Conservation (phyloP, 2,329 filamentous ascomycete genomes). For the Ophiostoma ulmi region DNA sequence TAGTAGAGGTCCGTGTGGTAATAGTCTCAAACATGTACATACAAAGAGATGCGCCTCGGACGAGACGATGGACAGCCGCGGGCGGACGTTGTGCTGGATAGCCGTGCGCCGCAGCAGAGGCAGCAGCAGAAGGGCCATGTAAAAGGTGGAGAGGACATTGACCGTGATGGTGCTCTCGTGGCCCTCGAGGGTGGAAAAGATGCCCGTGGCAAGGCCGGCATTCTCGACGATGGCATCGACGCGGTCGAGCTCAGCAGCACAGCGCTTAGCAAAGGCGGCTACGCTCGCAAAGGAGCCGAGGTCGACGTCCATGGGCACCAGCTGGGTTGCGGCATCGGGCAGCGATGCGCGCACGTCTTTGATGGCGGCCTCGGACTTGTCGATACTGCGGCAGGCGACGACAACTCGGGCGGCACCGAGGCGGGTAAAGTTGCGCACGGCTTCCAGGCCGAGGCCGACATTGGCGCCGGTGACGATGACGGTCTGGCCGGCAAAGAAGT, state of each 20-base stretch:
- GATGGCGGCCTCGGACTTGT: conserved; percentile 39
- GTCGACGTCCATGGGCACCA: conserved; percentile 50
- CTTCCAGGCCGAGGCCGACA: conserved; percentile 38
- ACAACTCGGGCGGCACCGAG: conserved; percentile 39
- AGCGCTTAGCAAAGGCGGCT: conserved; percentile 37
- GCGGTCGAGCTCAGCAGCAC: conserved; percentile 34
- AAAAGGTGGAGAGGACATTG: conserved; percentile 45
- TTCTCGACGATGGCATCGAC: conserved; percentile 43
- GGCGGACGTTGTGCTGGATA: conserved; percentile 32
- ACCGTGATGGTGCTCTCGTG: conserved; percentile 42
- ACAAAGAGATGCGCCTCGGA: conserved; percentile 38
- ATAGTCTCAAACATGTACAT: conserved; percentile 14
- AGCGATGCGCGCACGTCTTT: conserved; percentile 35
- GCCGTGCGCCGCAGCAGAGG: conserved; percentile 40
- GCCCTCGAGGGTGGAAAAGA: conserved; percentile 30
- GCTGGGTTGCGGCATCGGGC: conserved; percentile 10
- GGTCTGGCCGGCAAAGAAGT: conserved; percentile 31
- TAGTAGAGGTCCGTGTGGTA: neutral
- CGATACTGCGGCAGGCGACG: conserved; percentile 36
- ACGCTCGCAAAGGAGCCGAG: conserved; percentile 45
- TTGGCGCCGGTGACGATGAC: conserved; percentile 40
- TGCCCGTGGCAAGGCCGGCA: conserved; percentile 34
- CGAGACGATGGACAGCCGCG: conserved; percentile 38
- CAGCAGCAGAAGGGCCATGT: conserved; percentile 42
- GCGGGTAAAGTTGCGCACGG: conserved; percentile 36